Base-by-base conservation (phyloP, 768 basidiomycete genomes). In the Gloeopeniophorella convolvens region DNA sequence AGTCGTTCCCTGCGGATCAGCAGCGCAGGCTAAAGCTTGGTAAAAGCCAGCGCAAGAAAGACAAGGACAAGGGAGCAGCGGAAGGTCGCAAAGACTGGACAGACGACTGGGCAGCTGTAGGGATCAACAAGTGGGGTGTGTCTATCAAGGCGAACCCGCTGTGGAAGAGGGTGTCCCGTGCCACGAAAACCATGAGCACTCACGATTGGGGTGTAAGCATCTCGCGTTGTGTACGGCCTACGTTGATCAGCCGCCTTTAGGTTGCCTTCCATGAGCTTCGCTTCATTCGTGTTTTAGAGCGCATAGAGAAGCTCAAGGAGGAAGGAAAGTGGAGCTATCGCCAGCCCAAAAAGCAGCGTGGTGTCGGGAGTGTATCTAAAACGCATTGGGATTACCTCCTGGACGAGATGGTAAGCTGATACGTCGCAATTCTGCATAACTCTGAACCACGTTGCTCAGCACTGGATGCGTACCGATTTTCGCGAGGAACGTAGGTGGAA, bases 401-500 rank as follows among this genome's bases (percentile, higher is more conserved):
- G 66, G 95, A 98, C 54, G 96, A 99, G 68, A 92, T 97, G 92
- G 91, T 89, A 47, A 59, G 78, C 70, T 16, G 24, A 21, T 31
- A n/a, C n/a, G n/a, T n/a, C n/a, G n/a, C n/a, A n/a, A n/a, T 30
- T 45, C 23, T 33, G 15, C 35, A 27, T 60, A 37, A 8, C 15
- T 39, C 5, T 26, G 11, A 56, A 36, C 6, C 11, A 6, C 49
- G 10, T 39, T 42, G 24, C 21, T 32, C 57, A 93, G 94, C 90
- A 86, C 79, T 99, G 96, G 96, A 85, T 99, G 80, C 86, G 90
- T 23, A 79, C 79, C 31, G 96, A 99, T 64, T 97, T 96, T 58
- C 82, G 89, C 16, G 94, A 98, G 66, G 96, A 99, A 62, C 76
- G 89, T 33, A 81, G 77, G 59, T 98, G 93, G 93, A 98, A 98